A percentile compares a stretch with the other conserved stretches of the same genome.
phyloP scores from a whole-genome alignment of 768 basidiomycete genomes.

The Nevesoporus exiguus region DNA sequence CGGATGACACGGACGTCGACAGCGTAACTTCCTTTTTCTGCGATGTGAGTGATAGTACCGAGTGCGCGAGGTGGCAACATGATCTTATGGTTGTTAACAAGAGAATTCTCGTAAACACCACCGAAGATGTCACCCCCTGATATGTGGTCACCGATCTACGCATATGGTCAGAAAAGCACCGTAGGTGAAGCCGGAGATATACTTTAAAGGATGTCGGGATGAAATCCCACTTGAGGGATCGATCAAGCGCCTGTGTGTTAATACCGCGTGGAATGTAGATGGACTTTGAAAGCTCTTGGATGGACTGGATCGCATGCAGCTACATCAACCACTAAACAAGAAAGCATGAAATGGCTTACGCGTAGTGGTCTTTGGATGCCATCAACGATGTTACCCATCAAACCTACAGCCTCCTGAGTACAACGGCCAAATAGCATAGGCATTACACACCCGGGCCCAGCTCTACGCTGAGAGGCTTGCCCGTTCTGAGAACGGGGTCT shows the following conservation, averaged over 20 bases:
- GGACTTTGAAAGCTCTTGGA: slow-evolving; percentile 96
- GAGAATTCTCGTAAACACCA: slow-evolving; percentile 92
- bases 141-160: slow-evolving; percentile 91
- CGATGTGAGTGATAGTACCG: slow-evolving; percentile 91
- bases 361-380: slow-evolving; percentile 92
- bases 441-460: slow-evolving; percentile 80
- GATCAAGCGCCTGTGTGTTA: slow-evolving; percentile 92
- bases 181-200: slow-evolving; percentile 4
- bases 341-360: slow-evolving; percentile 42
- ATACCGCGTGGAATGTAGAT: slow-evolving; percentile 99
- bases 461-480: slow-evolving; percentile 97
- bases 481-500: slow-evolving; percentile 95
- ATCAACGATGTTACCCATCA: slow-evolving; percentile 99
- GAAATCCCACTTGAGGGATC: slow-evolving; percentile 92
- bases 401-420: slow-evolving; percentile 46
- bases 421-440: not conserved
- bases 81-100: slow-evolving; percentile 95
- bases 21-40: slow-evolving; percentile 90
- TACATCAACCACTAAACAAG: not conserved
- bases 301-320: slow-evolving; percentile 48
- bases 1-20: slow-evolving; percentile 63
- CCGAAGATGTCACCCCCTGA: slow-evolving; percentile 98
- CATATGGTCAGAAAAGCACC: slow-evolving; percentile 7
- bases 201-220: slow-evolving; percentile 79
- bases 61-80: slow-evolving; percentile 93